A percentile compares a stretch with the other conserved stretches of the same genome.
Conservation (phyloP, 768 basidiomycete species). For the Amanita molliuscula region DNA sequence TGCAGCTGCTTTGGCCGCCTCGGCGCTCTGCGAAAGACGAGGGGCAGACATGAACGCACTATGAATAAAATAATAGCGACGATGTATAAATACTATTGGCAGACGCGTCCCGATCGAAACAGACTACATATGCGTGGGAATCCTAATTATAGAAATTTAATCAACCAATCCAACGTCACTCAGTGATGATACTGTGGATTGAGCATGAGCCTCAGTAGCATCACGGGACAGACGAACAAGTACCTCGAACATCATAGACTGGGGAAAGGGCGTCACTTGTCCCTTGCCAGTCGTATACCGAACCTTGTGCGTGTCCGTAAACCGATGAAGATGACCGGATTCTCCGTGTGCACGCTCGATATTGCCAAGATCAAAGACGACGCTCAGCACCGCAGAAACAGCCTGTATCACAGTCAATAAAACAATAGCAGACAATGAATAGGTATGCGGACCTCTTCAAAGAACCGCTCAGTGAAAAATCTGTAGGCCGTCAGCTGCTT, state of each 20-base stretch:
- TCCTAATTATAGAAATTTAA: conserved; percentile 1
- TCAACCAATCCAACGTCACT: not conserved
- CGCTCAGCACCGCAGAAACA: conserved; percentile 30
- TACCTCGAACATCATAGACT: conserved; percentile 31
- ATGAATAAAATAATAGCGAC: not conserved
- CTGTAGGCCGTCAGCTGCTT: not conserved
- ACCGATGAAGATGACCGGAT: conserved; percentile 30
- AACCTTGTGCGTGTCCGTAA: conserved; percentile 22
- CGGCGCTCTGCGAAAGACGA: conserved; percentile 42
- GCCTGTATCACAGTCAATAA: conserved; percentile 19
- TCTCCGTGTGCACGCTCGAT: conserved; percentile 25
- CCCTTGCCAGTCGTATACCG: conserved; percentile 26
- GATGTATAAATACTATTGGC: not conserved
- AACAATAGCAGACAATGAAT: not conserved
- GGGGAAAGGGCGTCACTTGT: conserved; percentile 30
- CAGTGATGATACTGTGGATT: not conserved
- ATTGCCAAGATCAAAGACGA: conserved; percentile 33
- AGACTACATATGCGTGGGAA: conserved; percentile 4
- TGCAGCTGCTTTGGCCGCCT: conserved; percentile 77
- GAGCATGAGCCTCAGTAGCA: not conserved
- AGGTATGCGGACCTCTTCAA: not conserved
- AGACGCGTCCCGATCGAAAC: conserved; percentile 1
- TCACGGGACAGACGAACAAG: conserved; percentile 3
- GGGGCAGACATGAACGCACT: conserved; percentile 33
- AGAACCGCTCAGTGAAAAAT: conserved; percentile 6